Base-by-base conservation (phyloP, 176 grass and related monocot species). In the Carex parvula region DNA sequence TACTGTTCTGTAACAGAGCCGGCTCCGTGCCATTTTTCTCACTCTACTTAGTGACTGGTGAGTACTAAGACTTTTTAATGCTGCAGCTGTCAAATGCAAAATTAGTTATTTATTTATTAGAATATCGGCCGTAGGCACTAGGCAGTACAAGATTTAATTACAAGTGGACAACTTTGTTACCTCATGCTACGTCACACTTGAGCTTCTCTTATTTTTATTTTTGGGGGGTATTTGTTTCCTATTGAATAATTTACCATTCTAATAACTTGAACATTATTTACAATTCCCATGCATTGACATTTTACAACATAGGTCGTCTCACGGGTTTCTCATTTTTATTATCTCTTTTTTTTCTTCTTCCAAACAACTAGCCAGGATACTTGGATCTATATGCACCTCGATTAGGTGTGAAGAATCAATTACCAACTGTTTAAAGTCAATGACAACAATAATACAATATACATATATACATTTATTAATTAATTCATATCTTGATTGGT, bases 401-500 rank as follows among this genome's bases (percentile, higher is more conserved):
- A 79, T 59, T 79, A 42, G 14, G 15, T 54, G 20, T 58, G 16
- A 70, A 70, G 3, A 58, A 56, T 79, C 21, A 59, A 79, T 20
- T 74, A 4, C n/a, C 75, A 4, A 79, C 75, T 79, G 75, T 79
- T 60, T 10, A 54, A 75, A 75, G 70, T 75, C 70, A 75, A 75
- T 12, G 35, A n/a, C 35, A 50, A 46, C 35, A 52, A 50, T 46
- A 29, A 29, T 29, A 29, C 29, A 29, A 29, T 29, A 29, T 29
- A 29, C 29, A 10, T 50, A 46, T 50, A 75, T 52, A 18, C 35
- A 75, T 75, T 18, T 75, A 20, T 75, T 44, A 74, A n/a, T n/a
- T n/a, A n/a, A 20, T 75, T 75, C 21, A 50, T 75, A 50, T 46
- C 70, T 75, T 20, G 70, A 75, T 46, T 50, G 17, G 16, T 75